Base-by-base conservation (phyloP, 2,329 filamentous ascomycete species). In the Aureobasidium sp. region DNA sequence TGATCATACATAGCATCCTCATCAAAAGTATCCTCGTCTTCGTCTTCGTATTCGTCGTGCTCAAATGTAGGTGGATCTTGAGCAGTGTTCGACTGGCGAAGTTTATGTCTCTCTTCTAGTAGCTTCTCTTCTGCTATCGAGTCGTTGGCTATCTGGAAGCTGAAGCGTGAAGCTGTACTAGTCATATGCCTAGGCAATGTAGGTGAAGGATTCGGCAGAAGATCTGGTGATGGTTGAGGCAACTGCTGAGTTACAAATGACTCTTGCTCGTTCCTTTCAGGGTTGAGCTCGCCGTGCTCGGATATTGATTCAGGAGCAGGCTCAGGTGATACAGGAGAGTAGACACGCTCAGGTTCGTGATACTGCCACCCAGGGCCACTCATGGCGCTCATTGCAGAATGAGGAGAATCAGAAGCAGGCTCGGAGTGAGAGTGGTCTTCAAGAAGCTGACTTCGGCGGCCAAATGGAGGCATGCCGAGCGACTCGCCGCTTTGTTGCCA, bases 91-190 rank as follows among this genome's bases (percentile, higher is more conserved):
- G 87, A 85, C 29, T 34, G 86, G 77, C 64, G 87, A 66, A 88
- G 82, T 17, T 74, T 87, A 71, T 91, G 88, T 52, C 85, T 82
- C 67, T 90, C 89, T 71, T 91, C 90, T 44, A 91, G 76, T 41
- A 88, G 72, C 72, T 86, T 87, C 72, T 87, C 85, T 68, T 87
- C 83, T 0, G 78, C 77, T 5, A 80, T 78, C 5, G 83, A 85
- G 15, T 87, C 87, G 5, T 87, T 87, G 17, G 86, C 83, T 79
- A 91, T 89, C 69, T 92, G 89, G 69, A 93, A 93, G 68, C 89
- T 92, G 70, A 93, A 92, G 15, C 89, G 80, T 0, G 88, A 91
- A 0, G 89, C 89, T 12, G 87, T 89, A 71, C 88, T 91, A 3
- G 73, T 75, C 50, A 78, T 71, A 65, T 80, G 78, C 50, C 76